These are phyloP conservation scores for Gloeophyllum trabeum DNA, from an alignment of 768 basidiomycete species.

Conservation along the genomic window DNA sequence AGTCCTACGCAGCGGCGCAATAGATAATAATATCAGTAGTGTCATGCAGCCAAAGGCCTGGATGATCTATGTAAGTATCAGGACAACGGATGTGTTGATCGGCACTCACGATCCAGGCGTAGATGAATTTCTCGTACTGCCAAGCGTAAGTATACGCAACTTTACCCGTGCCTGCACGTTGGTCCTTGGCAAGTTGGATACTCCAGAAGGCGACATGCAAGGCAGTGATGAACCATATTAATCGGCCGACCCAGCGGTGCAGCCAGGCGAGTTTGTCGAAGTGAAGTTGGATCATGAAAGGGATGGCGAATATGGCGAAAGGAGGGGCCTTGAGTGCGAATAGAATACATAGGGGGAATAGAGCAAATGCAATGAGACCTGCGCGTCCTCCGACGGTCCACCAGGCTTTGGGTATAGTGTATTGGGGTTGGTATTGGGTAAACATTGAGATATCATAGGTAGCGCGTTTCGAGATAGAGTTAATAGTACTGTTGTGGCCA, in stretches of 20 bases:
- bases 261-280: conserved; percentile 68
- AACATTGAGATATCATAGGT: conserved; percentile 21
- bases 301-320: conserved; percentile 59
- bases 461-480: conserved; percentile 4
- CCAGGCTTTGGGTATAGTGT: conserved; percentile 54
- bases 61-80: neutral
- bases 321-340: conserved; percentile 64
- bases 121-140: conserved; percentile 50
- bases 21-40: conserved; percentile 37
- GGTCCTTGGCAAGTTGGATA: conserved; percentile 36
- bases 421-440: conserved; percentile 31
- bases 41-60: conserved; percentile 51
- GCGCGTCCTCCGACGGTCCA: conserved; percentile 63
- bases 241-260: conserved; percentile 60
- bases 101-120: conserved; percentile 40
- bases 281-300: conserved; percentile 49
- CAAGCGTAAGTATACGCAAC: conserved; percentile 40
- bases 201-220: conserved; percentile 62
- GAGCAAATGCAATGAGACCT: conserved; percentile 62
- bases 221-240: conserved; percentile 53
- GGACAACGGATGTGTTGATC: conserved; percentile 4
- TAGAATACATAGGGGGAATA: conserved; percentile 59
- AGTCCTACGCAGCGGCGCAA: conserved; percentile 35
- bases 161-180: conserved; percentile 20
- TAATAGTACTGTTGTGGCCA: conserved; percentile 10